A percentile compares a stretch with the other conserved stretches of the same genome.
Evolutionary conservation across 805 yeast species (phyloP).

Genomic region (Saturnispora gosingensis): DNA sequence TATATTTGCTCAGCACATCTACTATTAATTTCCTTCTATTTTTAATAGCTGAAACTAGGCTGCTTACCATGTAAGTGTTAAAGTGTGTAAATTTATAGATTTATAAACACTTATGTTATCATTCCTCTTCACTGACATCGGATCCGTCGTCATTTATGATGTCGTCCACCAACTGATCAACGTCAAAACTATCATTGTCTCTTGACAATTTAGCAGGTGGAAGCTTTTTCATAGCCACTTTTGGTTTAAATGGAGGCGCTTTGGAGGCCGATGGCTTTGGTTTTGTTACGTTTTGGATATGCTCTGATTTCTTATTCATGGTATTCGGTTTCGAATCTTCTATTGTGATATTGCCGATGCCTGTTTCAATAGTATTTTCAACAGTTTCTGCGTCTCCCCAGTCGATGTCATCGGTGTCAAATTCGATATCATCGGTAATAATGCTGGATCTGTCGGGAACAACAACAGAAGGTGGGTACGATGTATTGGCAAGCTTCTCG

Average conservation of each 20-base stretch:
- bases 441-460: background rate
- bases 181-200: background rate
- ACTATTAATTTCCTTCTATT: no score
- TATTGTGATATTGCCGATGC: background rate
- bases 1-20: background rate
- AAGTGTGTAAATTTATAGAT: no score
- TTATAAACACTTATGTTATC: no score
- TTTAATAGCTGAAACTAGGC: background rate
- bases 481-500: background rate
- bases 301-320: no score
- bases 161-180: slow-evolving; percentile 4
- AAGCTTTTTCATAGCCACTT: background rate
- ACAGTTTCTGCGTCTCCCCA: slow-evolving; percentile 21
- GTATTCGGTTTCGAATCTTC: background rate
- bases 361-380: slow-evolving; percentile 1
- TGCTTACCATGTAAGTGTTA: no score
- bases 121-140: slow-evolving; percentile 6
- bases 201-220: background rate
- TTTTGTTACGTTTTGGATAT: background rate
- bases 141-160: background rate
- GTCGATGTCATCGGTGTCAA: slow-evolving; percentile 19
- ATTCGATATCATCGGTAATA: slow-evolving; percentile 3
- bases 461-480: background rate
- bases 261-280: background rate
- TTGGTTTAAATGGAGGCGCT: background rate